phyloP scores from a whole-genome alignment of 2,329 filamentous ascomycete species.

The Botryotinia calthae region DNA sequence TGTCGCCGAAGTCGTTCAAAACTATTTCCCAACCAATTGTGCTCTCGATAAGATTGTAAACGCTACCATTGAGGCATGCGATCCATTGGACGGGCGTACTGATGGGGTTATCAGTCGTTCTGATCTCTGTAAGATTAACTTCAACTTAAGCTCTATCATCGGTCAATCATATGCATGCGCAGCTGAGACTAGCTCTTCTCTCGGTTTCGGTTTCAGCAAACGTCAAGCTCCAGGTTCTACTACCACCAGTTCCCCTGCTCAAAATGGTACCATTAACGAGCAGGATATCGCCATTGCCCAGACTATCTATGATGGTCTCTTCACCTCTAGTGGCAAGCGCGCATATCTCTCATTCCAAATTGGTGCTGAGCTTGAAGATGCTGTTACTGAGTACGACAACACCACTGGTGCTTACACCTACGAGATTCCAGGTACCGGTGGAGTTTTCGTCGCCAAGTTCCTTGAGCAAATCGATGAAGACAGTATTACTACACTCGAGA shows the following conservation, averaged over 20 bases:
- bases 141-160: not conserved
- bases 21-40: not conserved
- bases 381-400: not conserved
- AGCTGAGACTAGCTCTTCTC: not conserved
- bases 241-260: not conserved
- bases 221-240: not conserved
- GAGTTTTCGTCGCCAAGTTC: not conserved
- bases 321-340: not conserved
- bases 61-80: not conserved
- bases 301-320: not conserved
- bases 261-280: not conserved
- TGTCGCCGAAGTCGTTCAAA: not conserved
- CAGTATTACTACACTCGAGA: not conserved
- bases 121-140: not conserved
- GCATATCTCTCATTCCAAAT: not conserved
- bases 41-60: not conserved
- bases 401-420: not conserved
- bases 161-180: not conserved
- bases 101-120: not conserved
- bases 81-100: not conserved
- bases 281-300: not conserved
- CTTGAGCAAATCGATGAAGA: not conserved
- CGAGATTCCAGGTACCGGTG: not conserved
- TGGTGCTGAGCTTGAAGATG: not conserved
- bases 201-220: not conserved